phyloP scores from a whole-genome alignment of 495 filamentous ascomycete genomes.

The Aspergillus avenaceus region DNA sequence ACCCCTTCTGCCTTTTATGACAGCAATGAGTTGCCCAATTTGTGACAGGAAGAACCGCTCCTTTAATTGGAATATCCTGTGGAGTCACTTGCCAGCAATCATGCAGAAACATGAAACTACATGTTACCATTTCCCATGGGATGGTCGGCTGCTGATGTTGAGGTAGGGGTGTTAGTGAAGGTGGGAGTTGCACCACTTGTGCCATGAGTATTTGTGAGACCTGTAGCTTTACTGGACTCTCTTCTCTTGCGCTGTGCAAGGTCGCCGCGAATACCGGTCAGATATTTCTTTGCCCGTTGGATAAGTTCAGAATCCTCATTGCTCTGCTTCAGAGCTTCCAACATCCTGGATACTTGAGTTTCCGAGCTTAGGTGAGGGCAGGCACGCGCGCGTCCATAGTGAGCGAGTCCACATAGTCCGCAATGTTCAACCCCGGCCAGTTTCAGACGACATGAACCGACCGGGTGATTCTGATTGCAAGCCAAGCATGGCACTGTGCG shows the following conservation, averaged over 20 bases:
- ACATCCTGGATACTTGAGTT: constrained; percentile 54
- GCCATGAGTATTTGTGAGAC: not conserved
- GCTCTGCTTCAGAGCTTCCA: constrained; percentile 54
- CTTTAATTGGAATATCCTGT: too few species aligned
- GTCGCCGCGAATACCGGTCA: constrained; percentile 50
- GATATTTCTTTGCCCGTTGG: constrained; percentile 49
- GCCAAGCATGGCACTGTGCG: constrained; percentile 42
- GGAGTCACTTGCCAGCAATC: too few species aligned
- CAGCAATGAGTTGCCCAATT: too few species aligned
- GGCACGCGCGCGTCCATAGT: constrained; percentile 49
- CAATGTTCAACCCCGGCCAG: constrained; percentile 59
- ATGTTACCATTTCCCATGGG: not conserved
- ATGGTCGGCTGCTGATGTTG: not conserved
- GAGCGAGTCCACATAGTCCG: constrained; percentile 63
- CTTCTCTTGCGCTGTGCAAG: constrained; percentile 42
- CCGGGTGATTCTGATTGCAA: constrained; percentile 48
- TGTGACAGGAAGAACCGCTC: too few species aligned
- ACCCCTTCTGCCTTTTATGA: too few species aligned
- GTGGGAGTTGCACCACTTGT: not conserved
- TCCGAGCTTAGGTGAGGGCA: constrained; percentile 60
- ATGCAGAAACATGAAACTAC: too few species aligned
- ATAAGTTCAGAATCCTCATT: constrained; percentile 52
- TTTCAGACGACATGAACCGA: constrained; percentile 59
- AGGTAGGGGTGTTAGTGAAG: not conserved
- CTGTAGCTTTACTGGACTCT: constrained; percentile 12